Evolutionary conservation across 192 early-diverging fungal species (phyloP).

Genomic region (Umbelopsis isabellina): DNA sequence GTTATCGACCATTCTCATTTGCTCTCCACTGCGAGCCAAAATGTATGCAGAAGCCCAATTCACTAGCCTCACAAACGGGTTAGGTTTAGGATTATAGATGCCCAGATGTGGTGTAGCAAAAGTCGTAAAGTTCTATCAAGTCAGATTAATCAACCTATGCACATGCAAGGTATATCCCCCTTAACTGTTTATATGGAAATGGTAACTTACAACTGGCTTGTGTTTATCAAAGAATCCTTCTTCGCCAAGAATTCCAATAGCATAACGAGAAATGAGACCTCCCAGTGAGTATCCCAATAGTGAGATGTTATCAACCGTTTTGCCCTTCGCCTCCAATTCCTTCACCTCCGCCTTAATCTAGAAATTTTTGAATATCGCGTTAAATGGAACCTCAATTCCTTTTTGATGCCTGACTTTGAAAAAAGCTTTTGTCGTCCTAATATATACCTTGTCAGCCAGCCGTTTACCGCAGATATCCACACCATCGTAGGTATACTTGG

Average conservation of each 20-base stretch:
- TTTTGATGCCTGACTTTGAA: neutral
- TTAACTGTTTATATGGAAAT: neutral
- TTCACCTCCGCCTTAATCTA: constrained; percentile 40
- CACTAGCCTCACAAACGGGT: constrained; percentile 32
- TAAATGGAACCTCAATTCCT: neutral
- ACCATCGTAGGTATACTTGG: constrained; percentile 58
- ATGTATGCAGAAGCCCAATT: constrained; percentile 46
- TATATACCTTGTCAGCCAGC: constrained; percentile 46
- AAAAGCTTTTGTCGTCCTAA: neutral
- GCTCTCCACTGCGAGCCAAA: constrained; percentile 57
- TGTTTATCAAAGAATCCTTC: constrained; percentile 51
- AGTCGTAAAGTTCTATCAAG: constrained; percentile 50
- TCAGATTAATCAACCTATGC: neutral
- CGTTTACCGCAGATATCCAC: constrained; percentile 58
- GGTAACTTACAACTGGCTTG: constrained; percentile 44
- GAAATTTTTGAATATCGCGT: constrained; percentile 25
- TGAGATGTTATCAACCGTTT: constrained; percentile 35
- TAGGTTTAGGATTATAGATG: constrained; percentile 32
- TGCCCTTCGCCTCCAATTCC: constrained; percentile 34
- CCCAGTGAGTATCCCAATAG: constrained; percentile 63
- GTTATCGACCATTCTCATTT: constrained; percentile 47
- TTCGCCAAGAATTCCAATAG: constrained; percentile 49
- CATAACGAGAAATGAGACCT: constrained; percentile 57
- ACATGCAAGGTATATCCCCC: neutral
- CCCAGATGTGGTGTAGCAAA: constrained; percentile 67